A percentile compares a stretch with the other conserved stretches of the same genome.
Evolutionary conservation across 2,329 filamentous ascomycete species (phyloP).

Genomic region (Cryphonectria naterciae): DNA sequence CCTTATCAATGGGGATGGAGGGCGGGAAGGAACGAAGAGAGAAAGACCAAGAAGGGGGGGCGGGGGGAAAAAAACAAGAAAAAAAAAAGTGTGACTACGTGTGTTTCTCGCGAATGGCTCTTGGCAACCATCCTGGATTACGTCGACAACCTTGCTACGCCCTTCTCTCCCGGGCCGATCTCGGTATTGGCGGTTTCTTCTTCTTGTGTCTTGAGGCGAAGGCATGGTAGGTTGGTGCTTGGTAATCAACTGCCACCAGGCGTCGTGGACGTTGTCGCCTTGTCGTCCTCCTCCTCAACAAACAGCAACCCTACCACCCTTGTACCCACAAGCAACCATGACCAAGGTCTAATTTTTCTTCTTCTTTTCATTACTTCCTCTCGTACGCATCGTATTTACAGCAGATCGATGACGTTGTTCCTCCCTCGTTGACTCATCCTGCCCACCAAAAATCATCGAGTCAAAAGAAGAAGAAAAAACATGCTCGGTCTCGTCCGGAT

Average conservation of each 20-base stretch:
- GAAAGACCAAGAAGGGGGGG: background rate
- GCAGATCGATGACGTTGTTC: background rate
- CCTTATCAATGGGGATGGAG: background rate
- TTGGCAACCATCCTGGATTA: background rate
- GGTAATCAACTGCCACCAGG: slow-evolving; percentile 1
- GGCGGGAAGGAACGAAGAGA: no score
- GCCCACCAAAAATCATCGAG: background rate
- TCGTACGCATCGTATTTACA: background rate
- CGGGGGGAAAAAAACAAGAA: no score
- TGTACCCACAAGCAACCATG: background rate
- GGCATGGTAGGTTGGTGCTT: background rate
- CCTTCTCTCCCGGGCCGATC: slow-evolving; percentile 6
- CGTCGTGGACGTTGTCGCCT: no score
- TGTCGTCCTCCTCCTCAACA: background rate
- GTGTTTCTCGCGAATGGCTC: background rate
- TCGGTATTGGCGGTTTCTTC: background rate
- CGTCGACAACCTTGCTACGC: background rate
- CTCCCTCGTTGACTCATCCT: background rate
- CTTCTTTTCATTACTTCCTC: background rate
- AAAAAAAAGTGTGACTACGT: slow-evolving; percentile 3
- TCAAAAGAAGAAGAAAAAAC: background rate
- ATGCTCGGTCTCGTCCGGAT: background rate
- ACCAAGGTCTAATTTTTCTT: background rate
- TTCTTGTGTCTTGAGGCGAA: background rate
- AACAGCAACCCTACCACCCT: background rate